phyloP scores from a whole-genome alignment of 2,329 filamentous ascomycete species.

The Sclerotinia trifoliorum region DNA sequence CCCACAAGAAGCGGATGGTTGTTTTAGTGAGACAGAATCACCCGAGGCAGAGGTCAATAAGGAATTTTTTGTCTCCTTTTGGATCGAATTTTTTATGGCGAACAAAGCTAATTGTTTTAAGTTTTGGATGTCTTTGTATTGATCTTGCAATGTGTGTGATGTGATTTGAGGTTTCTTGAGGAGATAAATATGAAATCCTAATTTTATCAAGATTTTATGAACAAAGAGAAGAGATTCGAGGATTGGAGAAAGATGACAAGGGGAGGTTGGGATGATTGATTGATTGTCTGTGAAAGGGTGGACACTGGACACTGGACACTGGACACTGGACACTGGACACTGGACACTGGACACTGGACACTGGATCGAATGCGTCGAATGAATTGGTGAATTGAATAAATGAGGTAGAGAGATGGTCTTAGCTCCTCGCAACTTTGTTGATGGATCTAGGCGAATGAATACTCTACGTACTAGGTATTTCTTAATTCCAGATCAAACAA shows the following conservation, averaged over 20 bases:
- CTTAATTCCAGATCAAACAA: not conserved
- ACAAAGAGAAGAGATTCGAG: conserved; percentile 1
- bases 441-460: not conserved
- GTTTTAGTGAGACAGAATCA: conserved; percentile 5
- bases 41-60: conserved; percentile 11
- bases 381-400: too few species aligned
- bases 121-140: not conserved
- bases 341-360: not conserved
- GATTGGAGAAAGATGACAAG: not conserved
- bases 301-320: not conserved
- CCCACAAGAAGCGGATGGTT: conserved; percentile 10
- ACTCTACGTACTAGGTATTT: not conserved
- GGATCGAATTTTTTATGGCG: not conserved
- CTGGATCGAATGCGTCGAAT: not conserved
- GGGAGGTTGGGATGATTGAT: not conserved
- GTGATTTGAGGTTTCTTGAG: not conserved
- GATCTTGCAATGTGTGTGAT: not conserved
- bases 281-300: not conserved
- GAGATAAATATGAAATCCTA: not conserved
- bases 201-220: not conserved
- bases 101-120: conserved; percentile 10
- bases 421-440: not conserved
- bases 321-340: too few species aligned
- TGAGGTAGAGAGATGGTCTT: conserved; percentile 10
- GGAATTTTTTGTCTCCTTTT: not conserved